A percentile compares a stretch with the other conserved stretches of the same genome.
Evolutionary conservation across 305 asterid genomes (phyloP).

Genomic region (Fraxinus platypoda): DNA sequence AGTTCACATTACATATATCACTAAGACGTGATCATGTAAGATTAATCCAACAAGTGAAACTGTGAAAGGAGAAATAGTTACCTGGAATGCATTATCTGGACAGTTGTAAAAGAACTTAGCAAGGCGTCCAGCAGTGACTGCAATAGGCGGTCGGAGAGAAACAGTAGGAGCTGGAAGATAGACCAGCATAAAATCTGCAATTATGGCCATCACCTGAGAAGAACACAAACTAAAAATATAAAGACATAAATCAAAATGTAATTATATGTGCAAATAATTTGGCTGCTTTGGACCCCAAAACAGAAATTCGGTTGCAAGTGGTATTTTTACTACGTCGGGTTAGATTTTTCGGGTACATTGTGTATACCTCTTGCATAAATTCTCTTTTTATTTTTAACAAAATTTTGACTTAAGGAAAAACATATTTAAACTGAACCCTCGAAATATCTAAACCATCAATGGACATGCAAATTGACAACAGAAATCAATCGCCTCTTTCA

Average conservation of each 20-base stretch:
- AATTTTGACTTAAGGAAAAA: not conserved
- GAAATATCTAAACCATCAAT: not conserved
- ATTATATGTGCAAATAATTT: not conserved
- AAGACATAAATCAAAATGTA: not conserved
- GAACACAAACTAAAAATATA: slow-evolving; percentile 15
- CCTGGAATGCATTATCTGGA: slow-evolving; percentile 94
- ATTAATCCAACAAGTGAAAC: not conserved
- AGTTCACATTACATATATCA: slow-evolving; percentile 3
- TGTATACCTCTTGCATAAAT: not conserved
- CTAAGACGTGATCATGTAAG: not conserved
- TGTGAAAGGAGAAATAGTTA: slow-evolving; percentile 4
- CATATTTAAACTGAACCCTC: not conserved
- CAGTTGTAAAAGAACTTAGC: slow-evolving; percentile 72
- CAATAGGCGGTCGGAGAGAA: slow-evolving; percentile 76
- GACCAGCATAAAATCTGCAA: slow-evolving; percentile 97
- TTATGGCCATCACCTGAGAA: slow-evolving; percentile 79
- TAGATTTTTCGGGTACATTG: not conserved
- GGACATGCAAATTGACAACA: not conserved
- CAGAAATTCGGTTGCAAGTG: not conserved
- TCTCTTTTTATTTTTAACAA: not conserved
- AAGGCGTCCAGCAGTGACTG: slow-evolving; percentile 63
- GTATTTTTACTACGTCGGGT: not conserved
- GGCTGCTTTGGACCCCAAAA: not conserved
- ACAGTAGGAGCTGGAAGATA: slow-evolving; percentile 97
- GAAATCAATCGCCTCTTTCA: not conserved